A percentile compares a stretch with the other conserved stretches of the same genome.
phyloP scores from a whole-genome alignment of 257 asterid species.

The Gynochthodes officinalis region DNA sequence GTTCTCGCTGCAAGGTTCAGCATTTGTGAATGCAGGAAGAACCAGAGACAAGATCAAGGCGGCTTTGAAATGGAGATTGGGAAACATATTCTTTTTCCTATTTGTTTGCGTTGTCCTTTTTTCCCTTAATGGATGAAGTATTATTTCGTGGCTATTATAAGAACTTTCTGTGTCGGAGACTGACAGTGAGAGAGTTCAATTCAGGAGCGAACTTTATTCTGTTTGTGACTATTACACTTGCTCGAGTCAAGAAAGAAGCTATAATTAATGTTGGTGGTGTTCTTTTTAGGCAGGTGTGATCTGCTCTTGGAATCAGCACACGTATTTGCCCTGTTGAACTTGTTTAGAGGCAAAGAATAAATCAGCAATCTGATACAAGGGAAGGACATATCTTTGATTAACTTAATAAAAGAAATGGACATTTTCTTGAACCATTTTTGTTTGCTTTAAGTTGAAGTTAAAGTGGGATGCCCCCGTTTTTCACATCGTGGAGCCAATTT shows the following conservation, averaged over 20 bases:
- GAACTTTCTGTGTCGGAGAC: too few species aligned
- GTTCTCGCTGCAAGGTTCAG: conserved; percentile 23
- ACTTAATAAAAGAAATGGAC: neutral
- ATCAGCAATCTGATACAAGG: neutral
- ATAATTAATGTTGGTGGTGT: too few species aligned
- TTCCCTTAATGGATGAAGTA: too few species aligned
- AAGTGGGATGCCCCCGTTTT: neutral
- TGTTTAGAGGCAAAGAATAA: conserved; percentile 10
- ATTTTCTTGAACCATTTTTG: neutral
- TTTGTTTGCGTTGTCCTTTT: too few species aligned
- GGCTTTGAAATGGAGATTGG: neutral
- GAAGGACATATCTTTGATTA: neutral
- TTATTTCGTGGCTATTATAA: too few species aligned
- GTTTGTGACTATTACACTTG: neutral
- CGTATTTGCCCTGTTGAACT: neutral
- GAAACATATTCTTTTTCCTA: neutral
- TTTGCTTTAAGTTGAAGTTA: neutral
- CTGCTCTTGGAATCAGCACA: neutral
- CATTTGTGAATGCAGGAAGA: neutral
- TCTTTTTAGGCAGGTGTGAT: neutral
- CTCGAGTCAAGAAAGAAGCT: conserved; percentile 2
- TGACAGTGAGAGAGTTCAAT: neutral
- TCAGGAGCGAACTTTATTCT: conserved; percentile 9
- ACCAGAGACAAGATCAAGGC: neutral
- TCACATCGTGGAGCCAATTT: neutral